Base-by-base conservation (phyloP, 805 yeast species). In the Ogataea glucozyma region DNA sequence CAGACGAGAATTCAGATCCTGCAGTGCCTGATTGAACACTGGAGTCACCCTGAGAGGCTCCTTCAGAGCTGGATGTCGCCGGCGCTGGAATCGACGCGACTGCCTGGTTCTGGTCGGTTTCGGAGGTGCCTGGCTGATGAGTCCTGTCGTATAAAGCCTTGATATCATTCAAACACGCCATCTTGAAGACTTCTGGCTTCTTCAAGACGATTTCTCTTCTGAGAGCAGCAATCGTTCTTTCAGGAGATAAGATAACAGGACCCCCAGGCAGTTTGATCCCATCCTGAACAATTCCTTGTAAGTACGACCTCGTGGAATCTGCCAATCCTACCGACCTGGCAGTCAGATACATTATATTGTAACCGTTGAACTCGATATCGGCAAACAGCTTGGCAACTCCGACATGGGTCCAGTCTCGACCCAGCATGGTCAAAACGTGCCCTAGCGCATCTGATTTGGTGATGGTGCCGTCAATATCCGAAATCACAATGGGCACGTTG, bases 381-480 rank as follows among this genome's bases (percentile, higher is more conserved):
- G 79, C 80, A 60, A 90, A 93, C 43, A 93, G 68, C 57, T 83
- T 82, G 2, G 97, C 96, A 30, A 93, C 99, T 23, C 99, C 99
- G 2, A 81, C 78, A 62, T 93, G 99, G 0, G 99, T 93, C 99
- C 99, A 93, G 68, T 93, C 99, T 54, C 88, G 78, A 4, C 99
- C 99, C 26, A 93, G 71, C 80, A 91, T 81, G 13, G 93, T 89
- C 63, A 93, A 71, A 2, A 93, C 91, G 65, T 93, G 99, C 3
- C 99, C 99, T 56, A 93, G 70, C 0, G 99, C 99, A 68, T 93
- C 99, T 1, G 97, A 89, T 64, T 89, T 90, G 13, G 99, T 93
- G 52, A 93, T 93, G 1, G 99, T 93, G 13, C 99, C 99, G 63
- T 93, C 99, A 45, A 93, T 93, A 66, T 93, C 99, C 7, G 97